phyloP scores from a whole-genome alignment of 495 filamentous ascomycete species.

The Bryoglossum gracile region DNA sequence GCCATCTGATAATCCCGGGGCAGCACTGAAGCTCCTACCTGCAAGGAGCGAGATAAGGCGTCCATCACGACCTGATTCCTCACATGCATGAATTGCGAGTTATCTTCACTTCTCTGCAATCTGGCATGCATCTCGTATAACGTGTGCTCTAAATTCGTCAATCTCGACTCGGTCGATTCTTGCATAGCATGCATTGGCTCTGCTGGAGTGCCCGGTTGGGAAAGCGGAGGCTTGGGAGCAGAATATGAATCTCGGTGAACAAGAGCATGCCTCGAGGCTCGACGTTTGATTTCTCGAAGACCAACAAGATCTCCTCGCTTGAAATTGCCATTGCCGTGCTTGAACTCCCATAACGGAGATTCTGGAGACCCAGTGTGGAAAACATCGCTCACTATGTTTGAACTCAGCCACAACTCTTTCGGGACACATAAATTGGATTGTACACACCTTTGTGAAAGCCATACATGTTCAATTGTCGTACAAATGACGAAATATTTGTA shows the following conservation, averaged over 20 bases:
- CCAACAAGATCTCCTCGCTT: conserved; percentile 89
- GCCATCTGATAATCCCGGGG: no score
- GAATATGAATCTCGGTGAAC: conserved; percentile 94
- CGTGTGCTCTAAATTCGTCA: conserved; percentile 71
- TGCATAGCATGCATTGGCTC: conserved; percentile 63
- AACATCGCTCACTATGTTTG: conserved; percentile 98
- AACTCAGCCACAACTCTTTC: conserved; percentile 12
- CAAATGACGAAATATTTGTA: conserved; percentile 98
- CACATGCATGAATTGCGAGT: conserved; percentile 64
- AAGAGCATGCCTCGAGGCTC: conserved; percentile 90
- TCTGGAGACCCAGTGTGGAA: conserved; percentile 97
- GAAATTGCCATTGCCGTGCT: conserved; percentile 96
- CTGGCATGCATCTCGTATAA: conserved; percentile 73
- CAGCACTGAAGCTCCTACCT: conserved; percentile 55
- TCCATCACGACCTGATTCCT: conserved; percentile 80
- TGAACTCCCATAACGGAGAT: conserved; percentile 96
- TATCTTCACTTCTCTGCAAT: conserved; percentile 77
- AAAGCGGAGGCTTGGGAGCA: conserved; percentile 56
- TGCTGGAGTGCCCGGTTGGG: conserved; percentile 76
- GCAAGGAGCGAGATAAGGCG: conserved; percentile 67
- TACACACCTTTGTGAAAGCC: conserved; percentile 96
- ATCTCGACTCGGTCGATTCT: conserved; percentile 66
- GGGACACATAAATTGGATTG: not conserved
- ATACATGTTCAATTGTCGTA: conserved; percentile 98
- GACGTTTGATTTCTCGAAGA: conserved; percentile 89